Evolutionary conservation across 805 yeast species (phyloP), one percentile per base, ranked within the genome.

Genomic region (Starmerella apis): DNA sequence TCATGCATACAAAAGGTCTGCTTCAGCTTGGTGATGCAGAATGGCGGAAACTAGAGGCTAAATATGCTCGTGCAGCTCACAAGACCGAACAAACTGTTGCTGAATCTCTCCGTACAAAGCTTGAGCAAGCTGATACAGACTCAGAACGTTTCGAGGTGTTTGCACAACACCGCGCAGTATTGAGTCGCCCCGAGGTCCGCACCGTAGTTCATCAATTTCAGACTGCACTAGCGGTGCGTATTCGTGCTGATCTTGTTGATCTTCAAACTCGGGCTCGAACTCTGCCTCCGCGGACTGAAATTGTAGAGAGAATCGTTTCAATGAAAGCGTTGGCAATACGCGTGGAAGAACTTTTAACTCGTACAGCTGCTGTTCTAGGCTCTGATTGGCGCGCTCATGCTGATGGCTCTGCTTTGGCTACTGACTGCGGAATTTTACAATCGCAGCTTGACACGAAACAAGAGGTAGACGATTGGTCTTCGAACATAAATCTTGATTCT

Each of bases 391-490:
- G 63, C 19, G 65, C 70, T 9, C 78, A 76, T 51, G 74, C 80
- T 2, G 86, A 80, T 47, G 96, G 95, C 0, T 74, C 72, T 47
- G 76, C 73, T 53, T 74, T 90, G 0, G 68, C 73, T 10, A 62
- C 68, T 1, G 84, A 78, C 52, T 70, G 77, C 22, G 56, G 62
- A 2, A 63, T 68, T 0, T 68, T 83, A 43, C 58, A 69, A n/a
- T 64, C 68, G 22, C 75, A 72, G 43, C 63, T 79, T 10, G 69
- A 80, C 44, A 60, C 77, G 0, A 64, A 71, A 18, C 43, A 24
- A 0, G 56, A 74, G 0, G 74, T 72, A 46, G 63, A 69, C 0
- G 59, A 62, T 1, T 86, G 94, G 92, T 44, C 25, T 13, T 10
- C 24, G 5, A 5, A n/a, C 4, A 16, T 42, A 4, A n/a, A 10